phyloP scores from a whole-genome alignment of 2,329 filamentous ascomycete genomes.

The Pseudopyrenochaeta lycopersici region DNA sequence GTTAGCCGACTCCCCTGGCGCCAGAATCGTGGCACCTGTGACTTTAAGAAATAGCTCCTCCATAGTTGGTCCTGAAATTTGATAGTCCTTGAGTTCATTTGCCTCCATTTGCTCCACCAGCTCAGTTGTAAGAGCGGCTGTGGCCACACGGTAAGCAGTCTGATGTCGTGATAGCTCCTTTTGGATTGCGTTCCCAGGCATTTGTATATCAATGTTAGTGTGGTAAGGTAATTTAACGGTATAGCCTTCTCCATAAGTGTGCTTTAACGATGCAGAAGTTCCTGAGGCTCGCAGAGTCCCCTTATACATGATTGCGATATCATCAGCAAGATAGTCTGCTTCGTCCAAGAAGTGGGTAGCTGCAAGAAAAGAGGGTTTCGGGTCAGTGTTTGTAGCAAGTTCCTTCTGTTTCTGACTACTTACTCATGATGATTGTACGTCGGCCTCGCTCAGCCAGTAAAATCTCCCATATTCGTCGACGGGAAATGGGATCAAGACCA shows the following conservation, averaged over 20 bases:
- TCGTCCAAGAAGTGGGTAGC: constrained; percentile 91
- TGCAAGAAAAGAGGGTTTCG: too few species aligned
- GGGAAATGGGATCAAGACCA: constrained; percentile 83
- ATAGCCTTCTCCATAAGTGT: constrained; percentile 80
- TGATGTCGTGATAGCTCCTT: constrained; percentile 68
- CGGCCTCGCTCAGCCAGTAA: constrained; percentile 80
- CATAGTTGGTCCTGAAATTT: constrained; percentile 85
- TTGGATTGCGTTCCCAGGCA: constrained; percentile 19
- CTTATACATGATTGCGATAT: constrained; percentile 85
- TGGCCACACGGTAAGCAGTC: constrained; percentile 75
- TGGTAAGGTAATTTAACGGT: constrained; percentile 30
- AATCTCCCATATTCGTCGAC: constrained; percentile 92
- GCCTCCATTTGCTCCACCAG: constrained; percentile 75
- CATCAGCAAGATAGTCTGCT: constrained; percentile 84
- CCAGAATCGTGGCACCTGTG: constrained; percentile 68
- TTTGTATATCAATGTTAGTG: constrained; percentile 13
- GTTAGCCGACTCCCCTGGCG: constrained; percentile 47
- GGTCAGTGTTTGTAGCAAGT: too few species aligned
- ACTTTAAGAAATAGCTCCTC: constrained; percentile 89
- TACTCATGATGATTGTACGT: constrained; percentile 78
- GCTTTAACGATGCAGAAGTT: constrained; percentile 83
- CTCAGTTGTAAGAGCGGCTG: constrained; percentile 72
- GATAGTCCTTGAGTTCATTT: constrained; percentile 74
- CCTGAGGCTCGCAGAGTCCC: constrained; percentile 81
- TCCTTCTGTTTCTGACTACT: too few species aligned